Conservation (phyloP, 1,139 yeast species). For the Citeromyces hawaiiensis region DNA sequence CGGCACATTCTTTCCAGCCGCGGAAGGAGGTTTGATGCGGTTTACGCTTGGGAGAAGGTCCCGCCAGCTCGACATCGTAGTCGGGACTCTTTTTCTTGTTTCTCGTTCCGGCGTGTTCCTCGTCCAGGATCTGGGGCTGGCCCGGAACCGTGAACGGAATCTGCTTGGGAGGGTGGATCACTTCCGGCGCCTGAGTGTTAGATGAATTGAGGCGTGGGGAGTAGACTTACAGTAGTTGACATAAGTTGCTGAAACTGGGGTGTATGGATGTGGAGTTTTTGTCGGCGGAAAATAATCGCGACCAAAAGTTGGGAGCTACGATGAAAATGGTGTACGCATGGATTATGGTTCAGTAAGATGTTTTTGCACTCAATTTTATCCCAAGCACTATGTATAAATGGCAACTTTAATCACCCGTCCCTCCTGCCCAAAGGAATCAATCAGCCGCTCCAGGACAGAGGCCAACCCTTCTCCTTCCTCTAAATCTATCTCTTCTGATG, state of each 20-base stretch:
- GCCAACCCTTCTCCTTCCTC: too few species aligned
- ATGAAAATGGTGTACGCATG: too few species aligned
- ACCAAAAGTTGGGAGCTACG: too few species aligned
- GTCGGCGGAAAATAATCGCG: too few species aligned
- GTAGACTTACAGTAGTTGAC: constrained; percentile 1
- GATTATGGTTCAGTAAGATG: too few species aligned
- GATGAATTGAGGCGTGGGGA: neutral
- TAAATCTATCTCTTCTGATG: too few species aligned
- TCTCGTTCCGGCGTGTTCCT: neutral
- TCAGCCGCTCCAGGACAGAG: too few species aligned
- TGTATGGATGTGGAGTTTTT: too few species aligned
- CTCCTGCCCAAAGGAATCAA: too few species aligned
- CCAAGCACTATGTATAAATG: too few species aligned
- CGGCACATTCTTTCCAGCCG: constrained; percentile 94
- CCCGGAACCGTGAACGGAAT: neutral
- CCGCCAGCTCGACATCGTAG: neutral
- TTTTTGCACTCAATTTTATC: too few species aligned
- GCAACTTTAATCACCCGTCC: too few species aligned
- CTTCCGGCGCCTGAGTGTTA: neutral
- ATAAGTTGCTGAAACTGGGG: neutral
- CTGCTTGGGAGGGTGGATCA: neutral
- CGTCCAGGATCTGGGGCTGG: neutral
- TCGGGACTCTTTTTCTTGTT: neutral
- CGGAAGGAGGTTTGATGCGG: constrained; percentile 54
- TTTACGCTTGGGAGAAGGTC: constrained; percentile 23